Base-by-base conservation (phyloP, 805 yeast genomes). In the Ogataea polymorpha region DNA sequence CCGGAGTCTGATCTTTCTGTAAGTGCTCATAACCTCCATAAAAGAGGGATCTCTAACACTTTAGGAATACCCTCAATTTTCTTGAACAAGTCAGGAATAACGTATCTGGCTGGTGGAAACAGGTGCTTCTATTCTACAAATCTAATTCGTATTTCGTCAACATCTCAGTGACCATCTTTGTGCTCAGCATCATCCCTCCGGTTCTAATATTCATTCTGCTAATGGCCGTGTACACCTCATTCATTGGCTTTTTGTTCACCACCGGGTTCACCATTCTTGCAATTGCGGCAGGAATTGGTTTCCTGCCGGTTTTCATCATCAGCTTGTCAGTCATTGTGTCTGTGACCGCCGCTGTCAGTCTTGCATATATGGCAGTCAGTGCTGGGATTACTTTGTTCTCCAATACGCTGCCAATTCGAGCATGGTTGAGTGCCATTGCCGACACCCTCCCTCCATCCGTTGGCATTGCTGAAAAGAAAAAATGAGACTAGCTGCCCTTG, bases 381-480 rank as follows among this genome's bases (percentile, higher is more conserved):
- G 41, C 46, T 24, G 27, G 46, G 2, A 21, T 47, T 34, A 35
- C 27, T n/a, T 18, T 35, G 4, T n/a, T 47, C 16, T 30, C 45
- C 20, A 38, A 24, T 10, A 34, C 18, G 31, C 13, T 48, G 9
- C 56, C 58, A 20, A 16, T 37, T 4, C 55, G 65, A 29, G 30
- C 44, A 2, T 27, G 50, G 15, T 35, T 62, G 9, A 39, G 51
- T 6, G 47, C 26, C 14, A 14, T 62, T 9, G 68, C 67, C 5
- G 63, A 62, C 37, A 21, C 32, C 30, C 20, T 64, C 23, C 67
- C 67, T 2, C 66, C 67, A 0, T 63, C 67, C 1, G 58, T 64
- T 2, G 68, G 67, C 2, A 45, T 44, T 13, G 37, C 35, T 24
- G 32, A 46, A 36, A 26, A 24, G 33, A 28, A 24, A 20, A 33